Percentiles rank a stretch among this genome's conserved stretches.
phyloP scores from a whole-genome alignment of 106 monocot species.

The Narthecium ossifragum region DNA sequence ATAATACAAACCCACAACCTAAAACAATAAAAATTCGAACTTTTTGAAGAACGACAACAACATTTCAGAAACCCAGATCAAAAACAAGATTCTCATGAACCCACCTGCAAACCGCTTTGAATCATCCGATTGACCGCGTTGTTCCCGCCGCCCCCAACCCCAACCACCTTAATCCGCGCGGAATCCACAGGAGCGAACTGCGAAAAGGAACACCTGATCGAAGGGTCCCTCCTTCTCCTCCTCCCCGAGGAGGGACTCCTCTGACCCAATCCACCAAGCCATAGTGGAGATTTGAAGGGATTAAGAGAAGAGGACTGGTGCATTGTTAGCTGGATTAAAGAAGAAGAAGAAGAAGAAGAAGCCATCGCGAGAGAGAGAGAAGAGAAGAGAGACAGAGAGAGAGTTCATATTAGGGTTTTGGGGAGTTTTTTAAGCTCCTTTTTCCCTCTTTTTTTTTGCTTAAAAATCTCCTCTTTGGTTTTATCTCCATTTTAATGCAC shows the following conservation, averaged over 20 bases:
- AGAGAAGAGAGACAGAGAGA: not conserved
- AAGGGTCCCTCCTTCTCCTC: not conserved
- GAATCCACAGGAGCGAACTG: conserved; percentile 17
- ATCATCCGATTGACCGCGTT: conserved; percentile 99
- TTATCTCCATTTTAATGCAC: too few relatives aligned
- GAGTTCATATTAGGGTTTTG: not conserved
- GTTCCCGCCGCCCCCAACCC: conserved; percentile 97
- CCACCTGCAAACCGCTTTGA: conserved; percentile 83
- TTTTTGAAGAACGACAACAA: not conserved
- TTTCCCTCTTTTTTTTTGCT: too few relatives aligned
- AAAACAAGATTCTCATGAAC: not conserved
- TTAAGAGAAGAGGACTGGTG: not conserved
- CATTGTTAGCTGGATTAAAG: too few relatives aligned
- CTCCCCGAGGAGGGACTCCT: not conserved
- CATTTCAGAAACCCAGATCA: not conserved
- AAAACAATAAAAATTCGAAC: too few relatives aligned
- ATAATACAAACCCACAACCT: too few relatives aligned
- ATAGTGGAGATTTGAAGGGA: not conserved
- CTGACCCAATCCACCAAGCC: not conserved
- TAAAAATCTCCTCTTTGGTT: too few relatives aligned
- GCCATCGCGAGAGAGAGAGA: not conserved
- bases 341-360: too few relatives aligned
- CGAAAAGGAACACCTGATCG: conserved; percentile 15
- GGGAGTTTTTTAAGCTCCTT: too few relatives aligned
- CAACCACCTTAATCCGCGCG: conserved; percentile 89